phyloP scores from a whole-genome alignment of 768 basidiomycete genomes.

The Epithele typhae region DNA sequence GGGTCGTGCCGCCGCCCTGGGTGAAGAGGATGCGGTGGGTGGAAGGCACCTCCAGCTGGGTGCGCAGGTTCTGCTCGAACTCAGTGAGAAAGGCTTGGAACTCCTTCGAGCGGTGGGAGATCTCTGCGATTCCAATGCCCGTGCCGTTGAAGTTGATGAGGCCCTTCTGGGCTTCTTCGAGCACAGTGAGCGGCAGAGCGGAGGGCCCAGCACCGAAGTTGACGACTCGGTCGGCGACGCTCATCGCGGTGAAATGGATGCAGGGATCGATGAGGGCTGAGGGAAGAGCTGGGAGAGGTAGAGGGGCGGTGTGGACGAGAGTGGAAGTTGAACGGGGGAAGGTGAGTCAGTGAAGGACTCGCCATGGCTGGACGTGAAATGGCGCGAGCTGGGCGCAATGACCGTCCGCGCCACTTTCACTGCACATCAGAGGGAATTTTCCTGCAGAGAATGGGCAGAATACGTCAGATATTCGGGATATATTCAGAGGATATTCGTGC shows the following conservation, averaged over 20 bases:
- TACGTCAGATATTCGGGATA: no score
- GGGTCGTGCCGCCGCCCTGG: constrained; percentile 89
- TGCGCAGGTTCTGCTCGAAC: constrained; percentile 64
- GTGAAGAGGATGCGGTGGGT: constrained; percentile 88
- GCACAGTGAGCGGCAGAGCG: constrained; percentile 80
- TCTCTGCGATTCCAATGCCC: constrained; percentile 94
- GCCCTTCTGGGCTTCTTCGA: constrained; percentile 76
- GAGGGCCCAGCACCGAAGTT: constrained; percentile 98
- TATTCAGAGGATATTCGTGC: no score
- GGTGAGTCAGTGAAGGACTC: no score
- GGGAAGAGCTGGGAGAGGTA: no score
- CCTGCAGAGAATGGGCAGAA: no score
- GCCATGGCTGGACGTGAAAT: constrained; percentile 1
- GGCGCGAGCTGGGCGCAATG: not conserved
- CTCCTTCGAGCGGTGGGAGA: constrained; percentile 92
- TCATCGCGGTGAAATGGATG: constrained; percentile 12
- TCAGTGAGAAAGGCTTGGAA: constrained; percentile 67
- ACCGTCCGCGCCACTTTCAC: no score
- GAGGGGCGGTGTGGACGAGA: no score
- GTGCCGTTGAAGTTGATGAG: constrained; percentile 88
- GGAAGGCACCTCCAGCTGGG: constrained; percentile 74
- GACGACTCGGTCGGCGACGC: constrained; percentile 44
- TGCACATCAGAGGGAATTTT: no score
- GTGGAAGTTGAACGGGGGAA: no score
- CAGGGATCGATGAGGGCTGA: not conserved